Evolutionary conservation across 331 rosid genomes (phyloP), one percentile per base, ranked within the genome.

Genomic region (Pyrus hybrid): DNA sequence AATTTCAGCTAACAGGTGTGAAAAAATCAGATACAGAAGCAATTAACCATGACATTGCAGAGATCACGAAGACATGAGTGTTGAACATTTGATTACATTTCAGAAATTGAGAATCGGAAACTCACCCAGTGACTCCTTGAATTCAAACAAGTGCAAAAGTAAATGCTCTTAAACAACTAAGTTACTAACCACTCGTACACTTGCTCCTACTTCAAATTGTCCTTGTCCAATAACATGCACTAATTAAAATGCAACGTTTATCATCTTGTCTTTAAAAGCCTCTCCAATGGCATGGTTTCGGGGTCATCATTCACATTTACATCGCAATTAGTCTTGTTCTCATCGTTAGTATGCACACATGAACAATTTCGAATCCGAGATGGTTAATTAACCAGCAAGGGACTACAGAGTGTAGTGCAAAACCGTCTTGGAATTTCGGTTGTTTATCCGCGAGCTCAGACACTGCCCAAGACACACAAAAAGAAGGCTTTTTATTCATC

Each of bases 371-470:
- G 17, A 86, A 88, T 0, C 87, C 88, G 23, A 88, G 85, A 67
- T 84, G 93, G 61, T 84, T 74, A 11, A 84, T 88, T 2, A 88
- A 88, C 37, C 84, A 71, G 4, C 86, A 41, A 41, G 45, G 70
- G 4, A 80, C 80, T 13, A 83, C 83, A 37, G 85, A 81, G 54
- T 85, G 85, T 77, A 85, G 91, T 4, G 81, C 84, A 53, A 89
- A 89, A 30, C 81, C 74, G 66, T 89, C 93, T 76, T 87, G 91
- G 35, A 81, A 89, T 41, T 85, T 81, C 17, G 88, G 86, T 65
- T 79, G 23, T 60, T 83, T 79, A 0, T 82, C 83, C 1, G 56
- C 88, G 16, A 86, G 72, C 61, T 85, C 85, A 4, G 89, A 86
- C 25, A 89, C 88, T 22, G 89, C 89, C 89, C 88, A 89, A 2